Evolutionary conservation across 805 yeast genomes (phyloP).

Genomic region (Sugiyamaella chiloensis): DNA sequence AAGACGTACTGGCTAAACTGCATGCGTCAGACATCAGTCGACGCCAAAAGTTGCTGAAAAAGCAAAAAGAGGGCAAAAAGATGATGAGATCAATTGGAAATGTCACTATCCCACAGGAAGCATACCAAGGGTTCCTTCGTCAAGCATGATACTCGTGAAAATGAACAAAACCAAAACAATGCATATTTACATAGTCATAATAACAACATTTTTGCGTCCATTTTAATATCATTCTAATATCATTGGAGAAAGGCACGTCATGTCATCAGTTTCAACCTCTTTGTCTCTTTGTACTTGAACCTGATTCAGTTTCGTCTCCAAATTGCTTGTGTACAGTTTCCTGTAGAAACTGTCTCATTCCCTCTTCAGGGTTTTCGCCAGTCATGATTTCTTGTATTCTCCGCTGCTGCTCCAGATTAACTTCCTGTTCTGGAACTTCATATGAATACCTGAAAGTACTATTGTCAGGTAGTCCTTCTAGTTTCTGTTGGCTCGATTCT

Average conservation of each 20-base stretch:
- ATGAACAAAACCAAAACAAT: background rate
- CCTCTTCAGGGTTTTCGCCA: slow-evolving; percentile 80
- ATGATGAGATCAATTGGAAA: slow-evolving; percentile 75
- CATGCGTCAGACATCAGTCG: slow-evolving; percentile 93
- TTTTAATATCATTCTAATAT: background rate
- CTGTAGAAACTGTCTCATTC: slow-evolving; percentile 62
- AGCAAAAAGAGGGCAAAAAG: slow-evolving; percentile 93
- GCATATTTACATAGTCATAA: too few relatives aligned
- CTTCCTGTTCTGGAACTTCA: slow-evolving; percentile 33
- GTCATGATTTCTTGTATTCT: slow-evolving; percentile 67
- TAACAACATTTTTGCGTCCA: too few relatives aligned
- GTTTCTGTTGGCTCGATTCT: slow-evolving; percentile 26
- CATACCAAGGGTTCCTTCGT: slow-evolving; percentile 79
- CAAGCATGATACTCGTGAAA: too few relatives aligned
- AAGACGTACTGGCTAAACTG: slow-evolving; percentile 88
- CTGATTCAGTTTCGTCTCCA: slow-evolving; percentile 9
- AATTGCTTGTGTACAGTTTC: slow-evolving; percentile 62
- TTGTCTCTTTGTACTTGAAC: background rate
- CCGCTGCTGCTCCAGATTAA: slow-evolving; percentile 54
- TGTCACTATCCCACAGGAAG: slow-evolving; percentile 75
- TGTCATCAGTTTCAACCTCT: background rate
- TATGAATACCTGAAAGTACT: slow-evolving; percentile 25
- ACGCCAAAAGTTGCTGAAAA: slow-evolving; percentile 78
- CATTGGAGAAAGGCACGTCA: too few relatives aligned
- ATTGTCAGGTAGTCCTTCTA: slow-evolving; percentile 26